phyloP scores from a whole-genome alignment of 1,284 basidiomycete species.

The Moniliella sp. region DNA sequence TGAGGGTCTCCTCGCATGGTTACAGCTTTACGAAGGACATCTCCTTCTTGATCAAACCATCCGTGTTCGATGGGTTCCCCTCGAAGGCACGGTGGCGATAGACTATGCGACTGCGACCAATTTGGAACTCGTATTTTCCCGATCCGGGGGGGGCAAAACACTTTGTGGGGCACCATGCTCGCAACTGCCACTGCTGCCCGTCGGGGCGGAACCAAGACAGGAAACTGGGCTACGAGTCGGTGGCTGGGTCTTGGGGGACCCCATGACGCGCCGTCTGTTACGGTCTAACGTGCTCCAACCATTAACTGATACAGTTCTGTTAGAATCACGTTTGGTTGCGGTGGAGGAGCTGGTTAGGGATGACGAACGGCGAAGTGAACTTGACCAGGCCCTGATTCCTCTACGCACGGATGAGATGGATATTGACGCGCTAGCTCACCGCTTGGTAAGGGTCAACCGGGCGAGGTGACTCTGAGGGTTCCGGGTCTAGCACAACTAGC shows the following conservation, averaged over 20 bases:
- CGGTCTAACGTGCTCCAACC: conserved; percentile 65
- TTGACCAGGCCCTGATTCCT: conserved; percentile 48
- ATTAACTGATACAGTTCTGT: conserved; percentile 45
- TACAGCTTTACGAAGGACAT: conserved; percentile 1
- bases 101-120: conserved; percentile 65
- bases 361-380: conserved; percentile 39
- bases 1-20: conserved; percentile 58
- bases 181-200: no score
- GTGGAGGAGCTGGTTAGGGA: conserved; percentile 47
- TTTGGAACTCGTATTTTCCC: conserved; percentile 72
- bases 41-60: neutral
- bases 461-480: no score
- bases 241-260: no score
- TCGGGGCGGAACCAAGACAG: no score
- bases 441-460: conserved; percentile 1
- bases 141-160: no score
- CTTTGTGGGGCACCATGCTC: no score
- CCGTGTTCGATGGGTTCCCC: neutral
- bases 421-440: conserved; percentile 58
- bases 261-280: conserved; percentile 61
- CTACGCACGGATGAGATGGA: conserved; percentile 47
- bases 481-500: no score
- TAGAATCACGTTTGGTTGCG: conserved; percentile 51
- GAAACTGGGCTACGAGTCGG: no score
- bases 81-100: conserved; percentile 60